phyloP scores from a whole-genome alignment of 495 filamentous ascomycete genomes.

The Xylaria bambusicola region DNA sequence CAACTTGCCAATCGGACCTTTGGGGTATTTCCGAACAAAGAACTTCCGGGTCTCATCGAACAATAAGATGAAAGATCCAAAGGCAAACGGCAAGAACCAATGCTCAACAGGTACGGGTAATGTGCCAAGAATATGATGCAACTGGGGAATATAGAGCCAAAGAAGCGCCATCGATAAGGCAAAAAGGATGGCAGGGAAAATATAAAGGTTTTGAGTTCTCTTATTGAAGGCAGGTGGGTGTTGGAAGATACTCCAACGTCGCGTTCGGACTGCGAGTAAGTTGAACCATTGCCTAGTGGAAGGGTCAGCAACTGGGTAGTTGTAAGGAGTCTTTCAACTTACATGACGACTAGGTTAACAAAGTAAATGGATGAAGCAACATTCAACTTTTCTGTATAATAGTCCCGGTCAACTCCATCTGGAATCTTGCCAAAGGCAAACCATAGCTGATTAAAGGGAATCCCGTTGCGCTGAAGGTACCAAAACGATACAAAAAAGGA shows the following conservation, averaged over 20 bases:
- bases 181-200: constrained; percentile 67
- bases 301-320: not conserved
- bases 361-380: constrained; percentile 70
- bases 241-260: constrained; percentile 66
- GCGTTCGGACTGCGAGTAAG: constrained; percentile 62
- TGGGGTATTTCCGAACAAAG: constrained; percentile 50
- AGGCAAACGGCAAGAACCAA: constrained; percentile 66
- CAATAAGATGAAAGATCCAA: constrained; percentile 61
- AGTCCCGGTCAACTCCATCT: constrained; percentile 47
- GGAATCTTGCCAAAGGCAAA: constrained; percentile 59
- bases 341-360: constrained; percentile 71
- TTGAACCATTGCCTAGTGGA: constrained; percentile 66
- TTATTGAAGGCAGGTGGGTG: constrained; percentile 63
- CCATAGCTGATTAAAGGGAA: constrained; percentile 59
- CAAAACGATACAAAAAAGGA: constrained; percentile 69
- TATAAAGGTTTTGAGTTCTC: constrained; percentile 58
- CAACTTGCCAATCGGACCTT: constrained; percentile 44
- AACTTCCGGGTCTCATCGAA: constrained; percentile 63
- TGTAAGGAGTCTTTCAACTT: constrained; percentile 17
- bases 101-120: constrained; percentile 61
- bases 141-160: constrained; percentile 60
- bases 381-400: constrained; percentile 50
- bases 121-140: constrained; percentile 58
- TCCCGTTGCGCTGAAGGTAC: constrained; percentile 60
- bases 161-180: constrained; percentile 63